phyloP scores from a whole-genome alignment of 1,284 basidiomycete genomes.

The Malassezia pachydermatis region DNA sequence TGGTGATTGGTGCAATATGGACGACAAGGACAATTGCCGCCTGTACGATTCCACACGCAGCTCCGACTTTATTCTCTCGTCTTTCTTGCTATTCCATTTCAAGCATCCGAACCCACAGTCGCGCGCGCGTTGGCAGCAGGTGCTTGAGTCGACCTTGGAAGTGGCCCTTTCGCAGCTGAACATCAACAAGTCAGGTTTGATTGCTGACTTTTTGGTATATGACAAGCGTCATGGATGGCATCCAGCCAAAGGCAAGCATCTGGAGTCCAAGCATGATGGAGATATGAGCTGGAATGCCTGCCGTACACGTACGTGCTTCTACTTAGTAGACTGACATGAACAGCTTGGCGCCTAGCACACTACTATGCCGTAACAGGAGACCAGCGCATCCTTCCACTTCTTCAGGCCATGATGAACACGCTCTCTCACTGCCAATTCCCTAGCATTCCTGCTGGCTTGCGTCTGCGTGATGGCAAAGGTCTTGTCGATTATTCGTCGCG shows the following conservation, averaged over 20 bases:
- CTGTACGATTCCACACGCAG: slow-evolving; percentile 33
- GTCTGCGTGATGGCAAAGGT: slow-evolving; percentile 17
- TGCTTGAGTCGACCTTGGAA: slow-evolving; percentile 25
- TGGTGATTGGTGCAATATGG: slow-evolving; percentile 37
- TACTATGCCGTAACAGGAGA: slow-evolving; percentile 35
- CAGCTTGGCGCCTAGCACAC: slow-evolving; percentile 34
- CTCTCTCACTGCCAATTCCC: slow-evolving; percentile 23
- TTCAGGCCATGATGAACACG: slow-evolving; percentile 25
- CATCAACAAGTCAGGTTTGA: slow-evolving; percentile 18
- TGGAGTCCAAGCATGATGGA: slow-evolving; percentile 35
- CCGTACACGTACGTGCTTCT: slow-evolving; percentile 22
- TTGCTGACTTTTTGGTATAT: slow-evolving; percentile 33
- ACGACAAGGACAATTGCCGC: slow-evolving; percentile 17
- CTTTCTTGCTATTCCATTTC: slow-evolving; percentile 27
- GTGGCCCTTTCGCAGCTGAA: slow-evolving; percentile 16
- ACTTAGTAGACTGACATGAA: not conserved
- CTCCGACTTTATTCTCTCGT: slow-evolving; percentile 33
- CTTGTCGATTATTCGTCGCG: slow-evolving; percentile 32
- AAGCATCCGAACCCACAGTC: slow-evolving; percentile 20
- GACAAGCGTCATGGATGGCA: slow-evolving; percentile 20
- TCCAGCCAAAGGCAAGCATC: slow-evolving; percentile 22
- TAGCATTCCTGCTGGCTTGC: slow-evolving; percentile 29
- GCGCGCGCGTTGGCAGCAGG: slow-evolving; percentile 25
- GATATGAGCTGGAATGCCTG: slow-evolving; percentile 40
- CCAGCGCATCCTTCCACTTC: slow-evolving; percentile 24